Percentiles rank a stretch among this genome's conserved stretches.
Conservation (phyloP, 495 filamentous ascomycete species). For the Podospora didyma region DNA sequence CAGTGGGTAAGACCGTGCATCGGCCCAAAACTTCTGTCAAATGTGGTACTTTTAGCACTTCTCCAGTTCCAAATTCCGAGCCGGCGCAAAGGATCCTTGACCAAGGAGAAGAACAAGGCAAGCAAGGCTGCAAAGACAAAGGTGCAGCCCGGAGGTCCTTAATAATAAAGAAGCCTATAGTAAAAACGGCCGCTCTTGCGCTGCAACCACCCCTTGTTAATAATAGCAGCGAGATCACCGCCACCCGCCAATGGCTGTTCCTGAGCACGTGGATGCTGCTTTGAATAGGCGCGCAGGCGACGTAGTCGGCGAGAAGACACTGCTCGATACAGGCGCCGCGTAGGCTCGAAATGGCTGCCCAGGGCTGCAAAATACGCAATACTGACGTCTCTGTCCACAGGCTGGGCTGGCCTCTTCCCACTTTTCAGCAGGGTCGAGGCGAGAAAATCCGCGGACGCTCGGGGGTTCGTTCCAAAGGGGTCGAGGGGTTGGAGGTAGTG, state of each 20-base stretch:
- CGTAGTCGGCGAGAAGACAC: slow-evolving; percentile 72
- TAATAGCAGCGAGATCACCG: slow-evolving; percentile 62
- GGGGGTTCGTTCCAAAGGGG: slow-evolving; percentile 5
- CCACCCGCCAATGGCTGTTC: slow-evolving; percentile 68
- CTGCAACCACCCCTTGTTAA: no score
- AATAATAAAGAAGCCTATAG: no score
- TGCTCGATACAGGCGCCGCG: slow-evolving; percentile 60
- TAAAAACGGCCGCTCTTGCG: no score
- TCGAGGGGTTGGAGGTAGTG: neutral
- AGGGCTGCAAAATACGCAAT: slow-evolving; percentile 71
- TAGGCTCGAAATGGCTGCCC: slow-evolving; percentile 55
- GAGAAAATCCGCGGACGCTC: slow-evolving; percentile 26
- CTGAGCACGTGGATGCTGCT: slow-evolving; percentile 57
- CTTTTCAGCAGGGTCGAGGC: slow-evolving; percentile 24
- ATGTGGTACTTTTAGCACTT: no score
- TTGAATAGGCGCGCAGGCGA: slow-evolving; percentile 58
- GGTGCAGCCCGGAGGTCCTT: no score
- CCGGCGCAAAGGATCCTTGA: no score
- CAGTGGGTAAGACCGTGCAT: no score
- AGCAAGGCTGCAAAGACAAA: no score
- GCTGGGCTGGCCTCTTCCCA: slow-evolving; percentile 16
- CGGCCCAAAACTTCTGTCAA: no score
- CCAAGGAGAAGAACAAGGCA: no score
- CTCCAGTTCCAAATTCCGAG: no score
- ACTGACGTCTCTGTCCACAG: slow-evolving; percentile 19